These are phyloP conservation scores for Trichosporon faecale DNA, from an alignment of 1,284 basidiomycete species.

Conservation along the genomic window DNA sequence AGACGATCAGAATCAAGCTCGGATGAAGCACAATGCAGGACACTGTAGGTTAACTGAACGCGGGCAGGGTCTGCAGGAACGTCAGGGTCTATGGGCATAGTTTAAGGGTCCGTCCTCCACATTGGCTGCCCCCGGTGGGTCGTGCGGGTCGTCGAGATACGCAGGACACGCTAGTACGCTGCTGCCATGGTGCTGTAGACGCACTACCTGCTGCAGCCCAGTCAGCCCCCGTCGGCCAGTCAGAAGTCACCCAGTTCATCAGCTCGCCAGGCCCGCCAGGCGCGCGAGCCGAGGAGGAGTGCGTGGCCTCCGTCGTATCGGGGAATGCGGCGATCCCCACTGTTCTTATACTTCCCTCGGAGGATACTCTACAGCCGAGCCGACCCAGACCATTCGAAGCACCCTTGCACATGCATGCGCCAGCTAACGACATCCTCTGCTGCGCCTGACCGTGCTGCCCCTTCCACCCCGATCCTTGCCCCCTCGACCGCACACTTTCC, in stretches of 20 bases:
- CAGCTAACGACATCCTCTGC: background rate
- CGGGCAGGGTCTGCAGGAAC: background rate
- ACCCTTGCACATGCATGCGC: background rate
- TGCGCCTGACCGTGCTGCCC: background rate
- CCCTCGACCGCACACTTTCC: background rate
- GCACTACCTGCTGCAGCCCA: background rate
- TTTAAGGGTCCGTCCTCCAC: background rate
- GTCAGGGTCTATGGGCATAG: constrained; percentile 1
- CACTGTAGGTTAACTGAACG: background rate
- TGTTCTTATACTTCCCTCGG: constrained; percentile 3
- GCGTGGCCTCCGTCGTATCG: background rate
- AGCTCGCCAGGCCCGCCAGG: background rate
- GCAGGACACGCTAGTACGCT: background rate
- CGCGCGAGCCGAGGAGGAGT: background rate
- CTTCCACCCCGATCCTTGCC: too few species aligned
- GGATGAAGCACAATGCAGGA: background rate
- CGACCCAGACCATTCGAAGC: background rate
- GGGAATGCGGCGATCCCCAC: constrained; percentile 11
- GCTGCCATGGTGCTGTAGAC: background rate
- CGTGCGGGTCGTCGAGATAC: background rate
- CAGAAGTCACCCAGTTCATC: background rate
- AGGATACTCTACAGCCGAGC: constrained; percentile 1
- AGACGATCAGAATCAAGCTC: constrained; percentile 4
- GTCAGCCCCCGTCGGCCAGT: background rate
- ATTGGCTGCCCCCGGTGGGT: background rate